A percentile compares a stretch with the other conserved stretches of the same genome.
Evolutionary conservation across 1,284 basidiomycete genomes (phyloP).

Genomic region (Cystobasidiaceae sp.): DNA sequence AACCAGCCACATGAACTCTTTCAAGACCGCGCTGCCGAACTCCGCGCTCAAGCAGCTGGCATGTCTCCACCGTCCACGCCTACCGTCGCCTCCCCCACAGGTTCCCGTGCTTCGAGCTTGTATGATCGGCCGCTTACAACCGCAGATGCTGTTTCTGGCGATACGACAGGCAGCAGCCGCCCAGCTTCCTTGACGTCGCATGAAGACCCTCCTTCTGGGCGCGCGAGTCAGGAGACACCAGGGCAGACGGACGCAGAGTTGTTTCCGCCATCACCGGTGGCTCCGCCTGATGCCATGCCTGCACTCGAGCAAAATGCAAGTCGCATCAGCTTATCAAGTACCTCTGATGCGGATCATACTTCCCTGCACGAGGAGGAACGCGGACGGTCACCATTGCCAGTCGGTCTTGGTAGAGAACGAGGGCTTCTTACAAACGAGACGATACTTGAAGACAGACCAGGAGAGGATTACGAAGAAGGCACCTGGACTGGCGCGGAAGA

Average conservation of each 20-base stretch:
- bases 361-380: not conserved
- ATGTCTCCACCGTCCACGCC: slow-evolving; percentile 13
- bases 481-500: too few relatives aligned
- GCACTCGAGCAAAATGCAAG: slow-evolving; percentile 10
- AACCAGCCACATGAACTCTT: not conserved
- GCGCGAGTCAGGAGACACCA: not conserved
- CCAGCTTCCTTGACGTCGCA: not conserved
- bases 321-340: not conserved
- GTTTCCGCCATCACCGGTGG: not conserved
- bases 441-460: not conserved
- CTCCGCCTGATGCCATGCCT: not conserved
- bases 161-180: slow-evolving; percentile 1
- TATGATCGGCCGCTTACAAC: slow-evolving; percentile 2
- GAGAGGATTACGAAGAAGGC: too few relatives aligned
- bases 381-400: not conserved
- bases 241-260: not conserved
- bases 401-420: not conserved
- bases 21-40: slow-evolving; percentile 4
- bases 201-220: not conserved
- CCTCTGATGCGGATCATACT: not conserved
- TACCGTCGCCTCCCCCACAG: not conserved
- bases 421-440: not conserved
- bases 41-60: not conserved
- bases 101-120: not conserved
- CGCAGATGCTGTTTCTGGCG: not conserved